Base-by-base conservation (phyloP, 768 basidiomycete genomes). In the Rhodotorula taiwanensis region DNA sequence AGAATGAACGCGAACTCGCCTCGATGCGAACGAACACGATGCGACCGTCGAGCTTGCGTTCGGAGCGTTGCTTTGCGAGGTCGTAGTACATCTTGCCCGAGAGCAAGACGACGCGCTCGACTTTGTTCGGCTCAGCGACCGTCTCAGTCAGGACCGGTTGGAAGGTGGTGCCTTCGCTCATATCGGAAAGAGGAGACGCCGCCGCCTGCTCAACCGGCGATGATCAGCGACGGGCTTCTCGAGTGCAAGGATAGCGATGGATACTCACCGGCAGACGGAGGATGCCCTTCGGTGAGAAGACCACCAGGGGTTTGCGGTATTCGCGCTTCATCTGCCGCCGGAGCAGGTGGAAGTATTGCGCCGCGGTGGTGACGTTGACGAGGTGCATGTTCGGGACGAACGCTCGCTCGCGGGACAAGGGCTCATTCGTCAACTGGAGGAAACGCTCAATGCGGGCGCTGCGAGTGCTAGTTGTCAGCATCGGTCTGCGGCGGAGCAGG, bases 271-370 rank as follows among this genome's bases (percentile, higher is more conserved):
- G 79, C 25, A 88, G 79, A 28, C 90, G 81, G 15, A 93, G 78
- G 18, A 94, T 78, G 3, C 84, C 87, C 72, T 95, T 95, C 0
- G 92, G 91, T 5, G 83, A 85, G 16, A 87, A 87, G 10, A 95
- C 83, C 33, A 94, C 78, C 52, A 94, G 77, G 0, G 91, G 92
- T 73, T 89, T 92, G 59, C 91, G 80, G 77, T 85, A 93, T 67
- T 90, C 89, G 48, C 91, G 80, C 71, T 81, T 80, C 72, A 92
- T 82, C 75, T 94, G 92, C 52, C 91, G 80, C 58, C 92, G 80
- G n/a, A 95, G 79, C 2, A 94, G 79, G 74, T 95, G 92, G 83
- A 94, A 95, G 70, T 92, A 90, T 61, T 94, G 89, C 1, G 88
- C 87, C 0, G 92, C 83, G 0, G 91, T 93, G 1, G 90, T 92